Base-by-base conservation (phyloP, 2,329 filamentous ascomycete genomes). In the Alternaria sp. region DNA sequence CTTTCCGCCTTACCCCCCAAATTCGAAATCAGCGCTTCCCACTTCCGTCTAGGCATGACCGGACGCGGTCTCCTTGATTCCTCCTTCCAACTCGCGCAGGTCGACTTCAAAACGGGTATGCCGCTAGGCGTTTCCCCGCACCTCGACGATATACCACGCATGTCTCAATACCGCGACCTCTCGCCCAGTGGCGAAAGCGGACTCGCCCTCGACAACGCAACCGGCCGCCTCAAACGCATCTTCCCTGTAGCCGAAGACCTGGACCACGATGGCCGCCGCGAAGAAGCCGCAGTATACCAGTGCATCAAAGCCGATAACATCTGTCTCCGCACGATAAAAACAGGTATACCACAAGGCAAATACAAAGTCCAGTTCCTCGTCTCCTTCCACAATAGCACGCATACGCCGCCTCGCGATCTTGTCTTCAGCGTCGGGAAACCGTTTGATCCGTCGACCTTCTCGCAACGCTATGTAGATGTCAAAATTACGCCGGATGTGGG, bases 91-190 rank as follows among this genome's bases (percentile, higher is more conserved):
- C 67, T 76, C 21, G 68, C 75, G 2, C 72, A 80, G 55, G 67
- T 81, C 11, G 79, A 80, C 52, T 80, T 80, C 66, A 80, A 80
- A 62, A 80, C 76, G 0, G 78, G 78, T 0, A 66, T 78, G 62
- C 73, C 74, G 3, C 60, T 79, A 0, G 77, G 76, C 43, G 59
- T 74, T 2, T 51, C 61, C 8, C 55, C 64, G 5, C 57, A 67
- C 4, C 64, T 76, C 1, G 69, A 68, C 19, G 69, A 77, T n/a
- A 13, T 70, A 17, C 69, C 73, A 0, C 63, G 62, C 36, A 69
- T 77, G 65, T 62, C 56, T 0, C 59, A 70, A 40, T 70, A 71
- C 63, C 71, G 76, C 51, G 68, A 63, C 5, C 61, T 65, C 0
- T 75, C 73, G 6, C 77, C 78, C 0, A 73, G 68, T 0, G 50